Base-by-base conservation (phyloP, 306 rosid genomes). In the Dalbergia cochinchinensis region DNA sequence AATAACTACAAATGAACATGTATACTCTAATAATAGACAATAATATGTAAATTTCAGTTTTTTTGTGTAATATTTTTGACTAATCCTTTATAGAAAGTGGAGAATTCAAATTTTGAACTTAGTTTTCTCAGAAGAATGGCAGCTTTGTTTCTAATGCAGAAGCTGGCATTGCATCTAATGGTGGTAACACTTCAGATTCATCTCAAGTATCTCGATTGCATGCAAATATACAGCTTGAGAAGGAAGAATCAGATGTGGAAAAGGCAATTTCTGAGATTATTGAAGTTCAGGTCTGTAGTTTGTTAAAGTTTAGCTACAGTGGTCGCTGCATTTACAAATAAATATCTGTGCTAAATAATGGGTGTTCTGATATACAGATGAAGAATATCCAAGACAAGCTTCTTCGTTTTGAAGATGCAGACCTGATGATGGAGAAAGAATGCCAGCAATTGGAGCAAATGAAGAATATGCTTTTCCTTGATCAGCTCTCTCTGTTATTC, bases 371-470 rank as follows among this genome's bases (percentile, higher is more conserved):
- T 78, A 5, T 78, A 33, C 83, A 89, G 94, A 89, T 93, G 94
- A 90, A 90, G 83, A 91, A 82, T 75, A 89, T 93, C 47, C 94
- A 76, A 79, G 90, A 89, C 78, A 91, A 86, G 84, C 86, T 91
- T 77, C 79, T 51, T 72, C 84, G 33, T 14, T 88, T 92, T 71
- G 93, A 93, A 87, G 90, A 85, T 39, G 47, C 87, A 31, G 98
- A 95, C 87, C 80, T 90, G 89, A 88, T 73, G 87, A 82, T 82
- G 84, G 98, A 95, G 86, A 95, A 89, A 84, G 92, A 90, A 82
- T 8, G 87, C 80, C 88, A 80, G 69, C 92, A 93, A 74, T 34
- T 95, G 74, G 98, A 91, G 84, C 98, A 89, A 81, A 85, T 83
- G 82, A 93, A 83, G 79, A 88, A 67, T 77, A 78, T 83, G 91